Base-by-base conservation (phyloP, 2,329 filamentous ascomycete genomes). In the Chaetomium olivaceum region DNA sequence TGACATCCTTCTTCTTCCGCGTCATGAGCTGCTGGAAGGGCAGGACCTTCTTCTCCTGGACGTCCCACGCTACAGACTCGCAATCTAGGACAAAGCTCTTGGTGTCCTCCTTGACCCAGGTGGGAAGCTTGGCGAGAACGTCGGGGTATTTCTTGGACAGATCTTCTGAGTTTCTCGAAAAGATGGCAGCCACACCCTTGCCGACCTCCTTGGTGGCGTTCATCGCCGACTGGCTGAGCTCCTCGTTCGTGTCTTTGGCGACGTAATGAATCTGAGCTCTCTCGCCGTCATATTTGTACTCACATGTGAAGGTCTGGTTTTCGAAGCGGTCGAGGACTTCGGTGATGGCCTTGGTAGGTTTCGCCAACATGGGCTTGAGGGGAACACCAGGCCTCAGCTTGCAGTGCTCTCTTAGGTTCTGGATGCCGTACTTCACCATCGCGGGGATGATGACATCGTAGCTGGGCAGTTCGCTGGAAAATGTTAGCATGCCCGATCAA, bases 11-110 rank as follows among this genome's bases (percentile, higher is more conserved):
- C 77, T 91, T 90, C 81, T 99, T 99, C 62, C 95, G 87, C 16
- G 95, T 98, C 95, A 98, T 98, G 54, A 99, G 85, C 76, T 97
- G 93, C 77, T 99, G 95, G 82, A 99, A 99, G 0, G 95, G 95
- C 48, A 99, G 78, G 16, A 99, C 92, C 77, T 97, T 97, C 83
- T 97, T 97, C 81, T 95, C 92, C 1, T 85, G 84, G n/a, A 92
- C 85, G 77, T 99, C 95, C 94, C 95, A 98, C 0, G 91, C 95
- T 14, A 98, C 95, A 0, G 94, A 97, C 80, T 99, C 95, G 76
- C 95, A 99, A 76, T 99, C 95, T n/a, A 99, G 82, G 16, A 99
- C 95, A 74, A 99, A 99, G 75, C 93, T 97, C 78, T 91, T 92
- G 12, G 95, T 97, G 33, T 89, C 92, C 2, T 88, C 81, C 76